phyloP scores from a whole-genome alignment of 257 asterid genomes.

The Scutellaria minor region DNA sequence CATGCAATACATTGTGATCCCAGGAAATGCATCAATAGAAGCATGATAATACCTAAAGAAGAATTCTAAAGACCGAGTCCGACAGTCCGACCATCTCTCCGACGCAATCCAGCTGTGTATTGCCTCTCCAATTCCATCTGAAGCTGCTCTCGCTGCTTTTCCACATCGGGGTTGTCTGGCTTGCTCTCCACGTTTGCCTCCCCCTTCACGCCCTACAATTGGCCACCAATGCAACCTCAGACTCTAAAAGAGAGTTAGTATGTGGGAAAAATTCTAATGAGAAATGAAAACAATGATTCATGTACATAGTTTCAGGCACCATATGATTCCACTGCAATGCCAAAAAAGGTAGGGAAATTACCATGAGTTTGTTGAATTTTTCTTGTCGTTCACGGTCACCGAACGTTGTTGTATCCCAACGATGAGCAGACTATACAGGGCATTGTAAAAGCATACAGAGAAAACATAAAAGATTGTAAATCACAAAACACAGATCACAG shows the following conservation, averaged over 20 bases:
- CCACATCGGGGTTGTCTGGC: conserved; percentile 63
- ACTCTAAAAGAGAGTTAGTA: conserved; percentile 97
- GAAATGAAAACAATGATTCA: conserved; percentile 24
- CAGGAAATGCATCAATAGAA: conserved; percentile 20
- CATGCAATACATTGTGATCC: conserved; percentile 24
- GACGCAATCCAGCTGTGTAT: conserved; percentile 96
- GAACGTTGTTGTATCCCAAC: conserved; percentile 77
- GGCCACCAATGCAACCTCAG: conserved; percentile 99
- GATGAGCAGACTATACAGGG: conserved; percentile 69
- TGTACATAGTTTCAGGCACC: conserved; percentile 29
- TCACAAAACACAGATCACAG: conserved; percentile 38
- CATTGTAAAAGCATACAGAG: conserved; percentile 48
- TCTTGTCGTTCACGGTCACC: conserved; percentile 96
- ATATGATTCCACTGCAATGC: conserved; percentile 5
- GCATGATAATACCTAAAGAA: conserved; percentile 27
- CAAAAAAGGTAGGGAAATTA: conserved; percentile 48
- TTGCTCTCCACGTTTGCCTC: conserved; percentile 60
- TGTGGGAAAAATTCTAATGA: conserved; percentile 36
- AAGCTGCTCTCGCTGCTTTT: conserved; percentile 88
- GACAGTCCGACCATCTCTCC: conserved; percentile 98
- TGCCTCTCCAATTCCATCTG: conserved; percentile 95
- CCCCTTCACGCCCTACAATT: conserved; percentile 99
- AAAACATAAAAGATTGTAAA: conserved; percentile 47
- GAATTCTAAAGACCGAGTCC: conserved; percentile 81
- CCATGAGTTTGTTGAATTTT: conserved; percentile 99